Evolutionary conservation across 495 filamentous ascomycete genomes (phyloP).

Genomic region (Neurospora tetrasperma): DNA sequence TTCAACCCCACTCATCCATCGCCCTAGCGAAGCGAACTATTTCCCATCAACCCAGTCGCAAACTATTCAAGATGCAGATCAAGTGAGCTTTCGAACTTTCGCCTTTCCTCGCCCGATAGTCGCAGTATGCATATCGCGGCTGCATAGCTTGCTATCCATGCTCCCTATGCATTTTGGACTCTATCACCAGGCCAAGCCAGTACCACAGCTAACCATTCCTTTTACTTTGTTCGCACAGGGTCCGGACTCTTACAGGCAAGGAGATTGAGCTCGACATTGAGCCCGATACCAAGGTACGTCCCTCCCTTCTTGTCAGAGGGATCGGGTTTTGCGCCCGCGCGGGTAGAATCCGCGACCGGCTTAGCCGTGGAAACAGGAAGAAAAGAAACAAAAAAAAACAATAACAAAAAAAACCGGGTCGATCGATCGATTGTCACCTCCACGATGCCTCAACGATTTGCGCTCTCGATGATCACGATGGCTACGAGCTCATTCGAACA

Average conservation of each 20-base stretch:
- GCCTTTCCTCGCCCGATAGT: not conserved
- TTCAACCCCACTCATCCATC: not conserved
- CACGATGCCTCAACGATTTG: not conserved
- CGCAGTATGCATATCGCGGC: not conserved
- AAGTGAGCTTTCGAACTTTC: conserved; percentile 23
- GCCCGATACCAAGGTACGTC: conserved; percentile 67
- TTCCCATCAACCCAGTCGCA: not conserved
- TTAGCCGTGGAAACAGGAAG: not conserved
- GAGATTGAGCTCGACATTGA: conserved; percentile 98
- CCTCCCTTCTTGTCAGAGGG: not conserved
- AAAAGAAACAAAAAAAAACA: not conserved
- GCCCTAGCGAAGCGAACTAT: not conserved
- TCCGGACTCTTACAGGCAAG: conserved; percentile 95
- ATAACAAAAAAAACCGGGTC: not conserved
- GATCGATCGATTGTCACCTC: not conserved
- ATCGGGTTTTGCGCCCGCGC: not conserved
- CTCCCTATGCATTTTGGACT: not conserved
- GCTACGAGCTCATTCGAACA: not conserved
- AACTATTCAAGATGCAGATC: conserved; percentile 29
- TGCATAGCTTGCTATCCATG: not conserved
- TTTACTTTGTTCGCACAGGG: conserved; percentile 41
- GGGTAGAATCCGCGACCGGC: not conserved
- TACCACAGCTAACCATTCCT: not conserved
- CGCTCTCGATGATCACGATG: not conserved
- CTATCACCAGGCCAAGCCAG: not conserved